A percentile compares a stretch with the other conserved stretches of the same genome.
Evolutionary conservation across 1,284 basidiomycete genomes (phyloP).

Genomic region (Meripilus lineatus): DNA sequence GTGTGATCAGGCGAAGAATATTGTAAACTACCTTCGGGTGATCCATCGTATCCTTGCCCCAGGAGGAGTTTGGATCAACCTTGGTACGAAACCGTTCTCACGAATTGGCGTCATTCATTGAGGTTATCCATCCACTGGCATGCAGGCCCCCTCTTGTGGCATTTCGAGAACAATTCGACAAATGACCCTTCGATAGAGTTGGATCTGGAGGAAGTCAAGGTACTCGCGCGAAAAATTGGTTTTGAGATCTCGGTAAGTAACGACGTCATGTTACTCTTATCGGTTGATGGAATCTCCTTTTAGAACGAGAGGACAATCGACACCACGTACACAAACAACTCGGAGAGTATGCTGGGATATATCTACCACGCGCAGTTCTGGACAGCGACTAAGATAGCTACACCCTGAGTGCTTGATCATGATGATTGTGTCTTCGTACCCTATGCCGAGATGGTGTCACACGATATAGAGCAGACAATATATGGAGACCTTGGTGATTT

Average conservation of each 20-base stretch:
- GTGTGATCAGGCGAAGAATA: constrained; percentile 93
- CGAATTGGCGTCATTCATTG: neutral
- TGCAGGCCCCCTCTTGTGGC: constrained; percentile 89
- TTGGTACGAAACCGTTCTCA: constrained; percentile 33
- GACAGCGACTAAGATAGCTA: constrained; percentile 65
- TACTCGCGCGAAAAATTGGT: constrained; percentile 70
- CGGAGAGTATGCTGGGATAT: constrained; percentile 83
- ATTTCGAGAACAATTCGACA: constrained; percentile 86
- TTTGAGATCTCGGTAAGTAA: constrained; percentile 55
- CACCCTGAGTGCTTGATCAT: neutral
- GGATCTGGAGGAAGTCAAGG: constrained; percentile 84
- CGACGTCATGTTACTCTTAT: neutral
- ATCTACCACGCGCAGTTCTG: constrained; percentile 83
- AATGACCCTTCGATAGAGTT: constrained; percentile 86
- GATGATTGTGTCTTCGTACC: too few relatives aligned
- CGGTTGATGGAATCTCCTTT: constrained; percentile 2
- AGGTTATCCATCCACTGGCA: constrained; percentile 3
- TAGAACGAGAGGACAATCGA: constrained; percentile 79
- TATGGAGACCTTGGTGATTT: too few relatives aligned
- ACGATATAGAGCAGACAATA: too few relatives aligned
- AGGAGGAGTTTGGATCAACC: constrained; percentile 89
- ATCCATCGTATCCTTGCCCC: constrained; percentile 78
- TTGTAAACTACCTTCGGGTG: constrained; percentile 84
- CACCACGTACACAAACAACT: constrained; percentile 86
- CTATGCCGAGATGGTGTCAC: too few relatives aligned